Percentiles rank a stretch among this genome's conserved stretches.
Evolutionary conservation across 345 rosid species (phyloP).

Genomic region (Gossypium australe): DNA sequence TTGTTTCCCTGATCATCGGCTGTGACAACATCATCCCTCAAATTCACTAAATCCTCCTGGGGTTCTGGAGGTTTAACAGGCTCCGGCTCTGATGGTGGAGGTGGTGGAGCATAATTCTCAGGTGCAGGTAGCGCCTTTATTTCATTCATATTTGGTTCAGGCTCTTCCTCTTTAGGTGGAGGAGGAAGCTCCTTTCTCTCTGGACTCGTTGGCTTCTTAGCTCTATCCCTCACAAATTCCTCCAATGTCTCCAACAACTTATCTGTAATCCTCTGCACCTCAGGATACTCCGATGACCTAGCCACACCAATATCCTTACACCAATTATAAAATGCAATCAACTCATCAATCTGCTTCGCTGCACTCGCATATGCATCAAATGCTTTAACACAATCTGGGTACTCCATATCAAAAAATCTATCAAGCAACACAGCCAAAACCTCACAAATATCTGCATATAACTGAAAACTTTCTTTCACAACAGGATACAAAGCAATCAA

Average conservation of each 20-base stretch:
- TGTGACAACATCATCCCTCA: slow-evolving; percentile 60
- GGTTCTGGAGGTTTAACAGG: slow-evolving; percentile 42
- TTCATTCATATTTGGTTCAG: slow-evolving; percentile 57
- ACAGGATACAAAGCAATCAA: slow-evolving; percentile 64
- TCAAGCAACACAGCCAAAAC: slow-evolving; percentile 75
- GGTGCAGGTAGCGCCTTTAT: slow-evolving; percentile 84
- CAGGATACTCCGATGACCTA: slow-evolving; percentile 88
- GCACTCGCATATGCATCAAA: slow-evolving; percentile 68
- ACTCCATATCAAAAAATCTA: slow-evolving; percentile 83
- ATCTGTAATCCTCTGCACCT: slow-evolving; percentile 78
- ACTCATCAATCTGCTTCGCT: slow-evolving; percentile 80
- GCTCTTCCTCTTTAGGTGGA: slow-evolving; percentile 34
- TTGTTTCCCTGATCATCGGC: slow-evolving; percentile 74
- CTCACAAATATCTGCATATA: slow-evolving; percentile 79
- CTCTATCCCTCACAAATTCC: slow-evolving; percentile 78
- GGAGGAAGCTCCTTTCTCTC: slow-evolving; percentile 55
- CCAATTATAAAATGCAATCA: slow-evolving; percentile 67
- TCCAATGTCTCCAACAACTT: slow-evolving; percentile 76
- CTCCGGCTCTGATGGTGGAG: slow-evolving; percentile 42
- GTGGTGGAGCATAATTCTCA: slow-evolving; percentile 48
- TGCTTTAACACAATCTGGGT: slow-evolving; percentile 71
- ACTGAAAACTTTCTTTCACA: slow-evolving; percentile 79
- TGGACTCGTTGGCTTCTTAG: slow-evolving; percentile 65
- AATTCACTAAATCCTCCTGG: slow-evolving; percentile 61
- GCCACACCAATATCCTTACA: slow-evolving; percentile 74